Evolutionary conservation across 139 green algal species (phyloP).

Genomic region (Coelastrella sp.): DNA sequence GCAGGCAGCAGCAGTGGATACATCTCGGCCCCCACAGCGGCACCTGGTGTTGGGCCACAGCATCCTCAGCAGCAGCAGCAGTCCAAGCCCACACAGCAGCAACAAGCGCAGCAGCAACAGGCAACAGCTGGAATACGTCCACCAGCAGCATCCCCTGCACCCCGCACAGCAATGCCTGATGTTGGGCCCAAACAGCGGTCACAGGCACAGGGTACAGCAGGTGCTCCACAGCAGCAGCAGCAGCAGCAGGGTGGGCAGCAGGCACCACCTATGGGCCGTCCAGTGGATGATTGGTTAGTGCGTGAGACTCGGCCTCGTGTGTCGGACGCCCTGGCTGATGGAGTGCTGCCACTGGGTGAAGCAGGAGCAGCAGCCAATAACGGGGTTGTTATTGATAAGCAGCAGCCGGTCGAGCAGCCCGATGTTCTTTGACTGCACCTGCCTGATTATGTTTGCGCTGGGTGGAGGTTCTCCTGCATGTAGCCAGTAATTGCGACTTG

Average conservation of each 20-base stretch:
- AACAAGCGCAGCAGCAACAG: not conserved
- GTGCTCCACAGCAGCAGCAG: conserved; percentile 26
- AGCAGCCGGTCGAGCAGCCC: conserved; percentile 4
- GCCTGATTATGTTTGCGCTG: too few species aligned
- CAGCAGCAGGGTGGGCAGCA: conserved; percentile 35
- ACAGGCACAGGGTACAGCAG: not conserved
- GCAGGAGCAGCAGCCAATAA: not conserved
- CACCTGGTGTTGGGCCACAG: not conserved
- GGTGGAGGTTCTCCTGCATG: too few species aligned
- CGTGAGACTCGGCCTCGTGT: conserved; percentile 34
- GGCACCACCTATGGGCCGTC: not conserved
- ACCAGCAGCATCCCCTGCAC: not conserved
- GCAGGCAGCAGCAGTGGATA: conserved; percentile 6
- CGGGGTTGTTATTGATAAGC: not conserved
- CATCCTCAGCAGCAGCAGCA: conserved; percentile 27
- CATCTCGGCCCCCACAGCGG: not conserved
- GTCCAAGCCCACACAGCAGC: not conserved
- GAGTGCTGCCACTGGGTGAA: conserved; percentile 18
- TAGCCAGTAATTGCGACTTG: too few species aligned
- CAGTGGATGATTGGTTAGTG: conserved; percentile 51
- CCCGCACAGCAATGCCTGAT: not conserved
- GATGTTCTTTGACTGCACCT: not conserved
- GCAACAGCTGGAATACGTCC: not conserved
- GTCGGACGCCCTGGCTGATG: conserved; percentile 22
- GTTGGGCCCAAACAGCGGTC: not conserved